phyloP scores from a whole-genome alignment of 768 basidiomycete genomes.

The Lactarius hengduanensis region DNA sequence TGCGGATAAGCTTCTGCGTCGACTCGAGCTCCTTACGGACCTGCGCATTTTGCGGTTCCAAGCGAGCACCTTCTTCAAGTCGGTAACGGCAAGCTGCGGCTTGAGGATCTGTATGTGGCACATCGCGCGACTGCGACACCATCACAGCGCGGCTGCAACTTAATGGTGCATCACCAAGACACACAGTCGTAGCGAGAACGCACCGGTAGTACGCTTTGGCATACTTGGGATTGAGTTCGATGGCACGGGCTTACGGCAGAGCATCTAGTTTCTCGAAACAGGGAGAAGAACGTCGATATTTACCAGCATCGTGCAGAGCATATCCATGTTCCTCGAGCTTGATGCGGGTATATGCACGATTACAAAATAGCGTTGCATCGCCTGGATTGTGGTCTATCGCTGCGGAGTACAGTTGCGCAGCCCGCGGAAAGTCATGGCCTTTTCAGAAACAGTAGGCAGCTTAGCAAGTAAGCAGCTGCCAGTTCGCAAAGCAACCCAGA shows the following conservation, averaged over 20 bases:
- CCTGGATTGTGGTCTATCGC: constrained; percentile 86
- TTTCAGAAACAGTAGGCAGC: constrained; percentile 23
- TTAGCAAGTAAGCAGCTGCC: constrained; percentile 12
- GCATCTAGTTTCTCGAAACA: neutral
- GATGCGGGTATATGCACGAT: constrained; percentile 89
- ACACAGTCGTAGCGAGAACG: constrained; percentile 28
- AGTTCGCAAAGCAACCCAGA: constrained; percentile 44
- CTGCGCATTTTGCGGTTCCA: constrained; percentile 85
- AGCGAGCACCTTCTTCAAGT: constrained; percentile 80
- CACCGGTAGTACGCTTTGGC: constrained; percentile 88
- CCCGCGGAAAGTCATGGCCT: constrained; percentile 74
- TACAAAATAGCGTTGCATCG: constrained; percentile 91
- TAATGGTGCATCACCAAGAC: constrained; percentile 8
- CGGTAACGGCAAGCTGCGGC: constrained; percentile 79
- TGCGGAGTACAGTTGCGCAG: constrained; percentile 75
- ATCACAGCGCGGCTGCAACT: constrained; percentile 5
- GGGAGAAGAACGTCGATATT: constrained; percentile 34
- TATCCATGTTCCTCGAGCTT: constrained; percentile 94
- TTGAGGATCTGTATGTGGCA: constrained; percentile 89
- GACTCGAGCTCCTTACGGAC: constrained; percentile 78
- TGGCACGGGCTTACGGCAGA: constrained; percentile 62
- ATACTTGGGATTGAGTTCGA: constrained; percentile 84
- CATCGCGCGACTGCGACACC: constrained; percentile 66
- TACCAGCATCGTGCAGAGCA: constrained; percentile 84
- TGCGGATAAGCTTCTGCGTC: constrained; percentile 88